phyloP scores from a whole-genome alignment of 1,284 basidiomycete species.

The Microbotryum saponariae region DNA sequence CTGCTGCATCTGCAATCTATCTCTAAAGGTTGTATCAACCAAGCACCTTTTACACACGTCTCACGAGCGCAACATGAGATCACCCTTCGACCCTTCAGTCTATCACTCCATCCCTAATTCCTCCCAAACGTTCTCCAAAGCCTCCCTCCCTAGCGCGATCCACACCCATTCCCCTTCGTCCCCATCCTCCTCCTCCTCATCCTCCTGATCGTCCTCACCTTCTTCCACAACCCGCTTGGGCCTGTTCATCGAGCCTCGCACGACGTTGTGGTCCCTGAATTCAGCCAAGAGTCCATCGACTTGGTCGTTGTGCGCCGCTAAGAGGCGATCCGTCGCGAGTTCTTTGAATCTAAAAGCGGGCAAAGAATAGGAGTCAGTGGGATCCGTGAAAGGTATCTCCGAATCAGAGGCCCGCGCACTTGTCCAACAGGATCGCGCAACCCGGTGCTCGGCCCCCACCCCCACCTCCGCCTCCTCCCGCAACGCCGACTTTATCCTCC shows the following conservation, averaged over 20 bases:
- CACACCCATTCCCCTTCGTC: conserved; percentile 51
- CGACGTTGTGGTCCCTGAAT: conserved; percentile 78
- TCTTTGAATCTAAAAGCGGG: conserved; percentile 15
- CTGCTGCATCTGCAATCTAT: neutral
- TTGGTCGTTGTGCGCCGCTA: conserved; percentile 76
- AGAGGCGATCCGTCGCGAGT: conserved; percentile 64
- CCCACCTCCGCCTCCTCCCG: neutral
- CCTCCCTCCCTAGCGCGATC: conserved; percentile 70
- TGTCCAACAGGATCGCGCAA: conserved; percentile 22
- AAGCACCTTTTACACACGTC: no score
- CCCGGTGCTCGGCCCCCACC: conserved; percentile 12
- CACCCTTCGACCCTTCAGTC: neutral
- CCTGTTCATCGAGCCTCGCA: conserved; percentile 49
- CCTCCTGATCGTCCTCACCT: conserved; percentile 41
- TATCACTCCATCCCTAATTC: conserved; percentile 44
- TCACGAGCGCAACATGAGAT: neutral
- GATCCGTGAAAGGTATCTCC: no score
- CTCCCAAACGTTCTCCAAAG: conserved; percentile 41
- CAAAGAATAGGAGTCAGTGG: neutral
- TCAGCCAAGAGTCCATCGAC: conserved; percentile 72
- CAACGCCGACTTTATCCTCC: conserved; percentile 14
- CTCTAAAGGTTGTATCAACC: neutral
- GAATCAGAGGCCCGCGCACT: neutral
- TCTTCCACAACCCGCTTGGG: conserved; percentile 21
- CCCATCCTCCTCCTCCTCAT: conserved; percentile 40